A percentile compares a stretch with the other conserved stretches of the same genome.
Evolutionary conservation across 2,329 filamentous ascomycete genomes (phyloP).

Genomic region (Cladosporium austrohemisphaericum): DNA sequence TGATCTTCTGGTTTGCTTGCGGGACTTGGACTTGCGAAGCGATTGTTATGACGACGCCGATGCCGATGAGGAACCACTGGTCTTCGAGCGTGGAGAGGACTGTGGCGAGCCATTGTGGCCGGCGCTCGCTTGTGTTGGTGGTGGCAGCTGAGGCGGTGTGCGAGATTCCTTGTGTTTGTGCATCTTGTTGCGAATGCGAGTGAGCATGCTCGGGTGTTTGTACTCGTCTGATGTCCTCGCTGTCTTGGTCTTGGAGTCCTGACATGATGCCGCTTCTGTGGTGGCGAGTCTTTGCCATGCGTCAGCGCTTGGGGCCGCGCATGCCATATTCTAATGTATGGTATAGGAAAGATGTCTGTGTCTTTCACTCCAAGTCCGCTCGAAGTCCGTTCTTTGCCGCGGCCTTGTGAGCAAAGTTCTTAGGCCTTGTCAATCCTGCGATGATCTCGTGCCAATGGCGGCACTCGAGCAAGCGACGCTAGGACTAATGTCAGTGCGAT

Average conservation of each 20-base stretch:
- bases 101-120: slow-evolving; percentile 7
- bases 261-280: slow-evolving; percentile 8
- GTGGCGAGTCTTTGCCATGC: slow-evolving; percentile 9
- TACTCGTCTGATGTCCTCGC: background rate
- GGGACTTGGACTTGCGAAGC: slow-evolving; percentile 55
- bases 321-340: slow-evolving; percentile 1
- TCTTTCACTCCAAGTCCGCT: background rate
- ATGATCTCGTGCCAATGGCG: background rate
- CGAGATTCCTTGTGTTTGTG: background rate
- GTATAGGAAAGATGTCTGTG: background rate
- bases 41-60: slow-evolving; percentile 51
- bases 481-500: slow-evolving; percentile 9
- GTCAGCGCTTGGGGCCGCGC: slow-evolving; percentile 8
- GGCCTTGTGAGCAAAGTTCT: background rate
- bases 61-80: slow-evolving; percentile 64
- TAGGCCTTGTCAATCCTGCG: background rate
- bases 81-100: slow-evolving; percentile 37
- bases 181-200: slow-evolving; percentile 3
- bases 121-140: background rate
- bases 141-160: too few relatives aligned
- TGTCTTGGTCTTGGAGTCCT: background rate
- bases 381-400: background rate
- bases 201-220: background rate
- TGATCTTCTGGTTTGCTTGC: slow-evolving; percentile 50
- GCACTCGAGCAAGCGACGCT: background rate